Percentiles rank a stretch among this genome's conserved stretches.
Evolutionary conservation across 2,329 filamentous ascomycete species (phyloP).

Genomic region (Cladosporium sphaerospermum): DNA sequence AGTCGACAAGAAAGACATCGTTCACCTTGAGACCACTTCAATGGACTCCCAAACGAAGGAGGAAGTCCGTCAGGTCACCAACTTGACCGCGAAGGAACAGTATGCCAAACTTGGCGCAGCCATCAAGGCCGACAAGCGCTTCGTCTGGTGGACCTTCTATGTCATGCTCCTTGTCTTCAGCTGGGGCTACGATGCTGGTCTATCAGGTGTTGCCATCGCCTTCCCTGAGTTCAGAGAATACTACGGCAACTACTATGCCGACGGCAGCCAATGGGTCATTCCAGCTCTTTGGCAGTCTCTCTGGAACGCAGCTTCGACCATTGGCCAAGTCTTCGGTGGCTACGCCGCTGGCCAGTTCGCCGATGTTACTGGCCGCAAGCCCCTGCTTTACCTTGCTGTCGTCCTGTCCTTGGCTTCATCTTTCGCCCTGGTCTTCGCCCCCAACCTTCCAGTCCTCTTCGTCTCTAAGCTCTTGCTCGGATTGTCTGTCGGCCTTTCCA

Average conservation of each 20-base stretch:
- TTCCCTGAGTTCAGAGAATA: conserved; percentile 32
- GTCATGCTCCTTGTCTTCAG: conserved; percentile 30
- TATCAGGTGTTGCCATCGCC: conserved; percentile 32
- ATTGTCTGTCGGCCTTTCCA: conserved; percentile 22
- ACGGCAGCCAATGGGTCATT: conserved; percentile 27
- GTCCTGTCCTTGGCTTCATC: conserved; percentile 19
- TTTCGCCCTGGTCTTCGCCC: conserved; percentile 22
- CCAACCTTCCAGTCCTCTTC: conserved; percentile 27
- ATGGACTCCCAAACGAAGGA: conserved; percentile 10
- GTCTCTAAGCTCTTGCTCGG: conserved; percentile 23
- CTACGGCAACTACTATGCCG: conserved; percentile 30
- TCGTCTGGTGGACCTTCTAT: conserved; percentile 21
- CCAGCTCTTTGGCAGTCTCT: conserved; percentile 35
- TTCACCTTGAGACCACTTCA: conserved; percentile 13
- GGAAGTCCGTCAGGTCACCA: conserved; percentile 15
- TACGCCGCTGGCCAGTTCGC: conserved; percentile 24
- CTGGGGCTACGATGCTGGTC: conserved; percentile 34
- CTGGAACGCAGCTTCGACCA: conserved; percentile 35
- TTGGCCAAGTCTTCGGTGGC: conserved; percentile 26
- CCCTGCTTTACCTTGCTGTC: conserved; percentile 19
- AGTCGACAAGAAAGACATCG: conserved; percentile 15
- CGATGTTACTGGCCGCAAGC: conserved; percentile 20
- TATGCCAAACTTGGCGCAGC: conserved; percentile 22
- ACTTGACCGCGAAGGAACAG: conserved; percentile 20
- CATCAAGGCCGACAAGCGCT: conserved; percentile 22